Evolutionary conservation across 805 yeast genomes (phyloP), one percentile per base, ranked within the genome.

Genomic region (Starmerella floricola): DNA sequence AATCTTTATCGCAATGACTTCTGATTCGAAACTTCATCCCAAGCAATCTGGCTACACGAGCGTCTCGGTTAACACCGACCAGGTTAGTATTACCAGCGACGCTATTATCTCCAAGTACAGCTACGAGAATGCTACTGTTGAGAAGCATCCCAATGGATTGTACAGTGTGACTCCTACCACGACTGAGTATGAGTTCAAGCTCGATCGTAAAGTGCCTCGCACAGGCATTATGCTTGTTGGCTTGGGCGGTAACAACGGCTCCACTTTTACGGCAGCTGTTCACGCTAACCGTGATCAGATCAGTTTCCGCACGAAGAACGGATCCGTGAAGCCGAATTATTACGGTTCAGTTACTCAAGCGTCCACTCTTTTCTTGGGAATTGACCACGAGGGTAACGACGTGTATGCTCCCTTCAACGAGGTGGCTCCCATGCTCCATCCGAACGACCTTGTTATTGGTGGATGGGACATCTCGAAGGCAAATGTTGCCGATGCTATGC

Each of bases 271-370:
- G 41, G 86, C 88, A 34, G 79, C 95, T 8, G 70, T 78, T 39
- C 73, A 81, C 51, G 94, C 96, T 46, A 87, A 87, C 69, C 84
- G 79, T 56, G 71, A 82, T 61, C 72, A 81, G 48, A 61, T 87
- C 49, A 63, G 74, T 39, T 87, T 87, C 67, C 76, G 82, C 58
- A 85, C 81, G 55, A 86, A 85, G 65, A 78, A 77, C 42, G 94
- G 95, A 40, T 69, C 68, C 20, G 70, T 75, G 36, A 71, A 78
- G 43, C 79, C 86, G 52, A 87, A 86, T 65, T 87, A 85, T 63
- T 87, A 73, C 54, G 97, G 97, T 43, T 84, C 95, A 4, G 95
- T 87, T 42, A 88, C 96, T 40, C 97, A 87, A 67, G 68, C 93
- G 16, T 76, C 95, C 16, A 87, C 96, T 34, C 67, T 87, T 49